Base-by-base conservation (phyloP, 75 land plant genomes). In the Picea sitchensis region DNA sequence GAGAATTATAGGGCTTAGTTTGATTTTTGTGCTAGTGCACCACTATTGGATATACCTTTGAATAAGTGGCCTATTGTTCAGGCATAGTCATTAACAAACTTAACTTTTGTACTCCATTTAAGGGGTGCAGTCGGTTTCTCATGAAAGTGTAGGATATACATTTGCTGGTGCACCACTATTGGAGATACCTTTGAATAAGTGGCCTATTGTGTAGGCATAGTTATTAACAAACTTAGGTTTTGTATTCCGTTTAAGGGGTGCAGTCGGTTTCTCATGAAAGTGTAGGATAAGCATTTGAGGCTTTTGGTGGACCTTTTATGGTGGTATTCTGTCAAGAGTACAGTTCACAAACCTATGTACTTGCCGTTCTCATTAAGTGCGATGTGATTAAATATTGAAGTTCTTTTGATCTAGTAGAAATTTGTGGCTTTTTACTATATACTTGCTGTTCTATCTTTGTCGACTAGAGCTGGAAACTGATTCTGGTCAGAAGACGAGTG, bases 1-100 rank as follows among this genome's bases (percentile, higher is more conserved):
- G n/a, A 44, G 74, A 44, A 71, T 41, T 9, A 34, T 67, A 17
- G n/a, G 26, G 17, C 15, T 71, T 38, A 71, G 73, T 44, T 8
- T 9, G 51, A 71, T 71, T 71, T 47, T 71, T 71, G 34, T 71
- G 74, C 54, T 71, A 71, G 21, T 71, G 54, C 20, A 71, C 56
- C 26, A 11, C 12, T 20, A 71, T 44, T 32, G 74, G 5, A 44
- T 13, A 44, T 0, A 41, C 21, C 44, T 41, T 71, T 71, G 74
- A 71, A 71, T 71, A 71, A 71, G 74, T 71, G 23, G 44, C 44
- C n/a, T 41, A 38, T 20, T 71, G 51, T 18, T 47, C n/a, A 9
- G 73, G 47, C 73, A 41, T 44, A 71, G 17, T 41, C 20, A 20
- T 41, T 41, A 71, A 20, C 41, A 71, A 18, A n/a, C 11, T 20